Evolutionary conservation across 2,329 filamentous ascomycete species (phyloP).

Genomic region (Fusarium marasasianum): DNA sequence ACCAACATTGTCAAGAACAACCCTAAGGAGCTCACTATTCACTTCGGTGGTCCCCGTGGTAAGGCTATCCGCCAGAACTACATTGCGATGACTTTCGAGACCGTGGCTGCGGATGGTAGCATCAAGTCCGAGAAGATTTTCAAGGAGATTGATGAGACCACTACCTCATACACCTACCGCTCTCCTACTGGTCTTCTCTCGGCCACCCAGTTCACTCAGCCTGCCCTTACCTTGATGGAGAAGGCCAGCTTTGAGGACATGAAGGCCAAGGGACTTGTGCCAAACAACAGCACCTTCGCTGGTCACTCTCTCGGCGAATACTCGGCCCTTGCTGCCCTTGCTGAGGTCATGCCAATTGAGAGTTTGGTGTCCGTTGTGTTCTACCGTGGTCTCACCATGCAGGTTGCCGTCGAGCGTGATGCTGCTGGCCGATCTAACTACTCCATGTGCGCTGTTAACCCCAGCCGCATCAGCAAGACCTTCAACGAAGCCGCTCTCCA

Average conservation of each 20-base stretch:
- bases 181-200: conserved; percentile 95
- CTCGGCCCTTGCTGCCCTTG: conserved; percentile 92
- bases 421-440: conserved; percentile 94
- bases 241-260: conserved; percentile 99
- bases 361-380: conserved; percentile 98
- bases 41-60: conserved; percentile 95
- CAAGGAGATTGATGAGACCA: conserved; percentile 94
- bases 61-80: conserved; percentile 99
- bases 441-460: conserved; percentile 99
- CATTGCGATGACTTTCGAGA: conserved; percentile 99
- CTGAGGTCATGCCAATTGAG: conserved; percentile 99
- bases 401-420: conserved; percentile 97
- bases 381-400: conserved; percentile 99
- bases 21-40: conserved; percentile 96
- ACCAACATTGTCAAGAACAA: conserved; percentile 99
- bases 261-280: conserved; percentile 95
- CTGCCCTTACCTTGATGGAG: conserved; percentile 97
- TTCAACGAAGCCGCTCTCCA: conserved; percentile 98
- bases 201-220: conserved; percentile 98
- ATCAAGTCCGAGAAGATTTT: conserved; percentile 99
- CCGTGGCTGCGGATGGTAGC: conserved; percentile 88
- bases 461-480: conserved; percentile 96
- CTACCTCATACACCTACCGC: conserved; percentile 94
- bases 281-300: conserved; percentile 95
- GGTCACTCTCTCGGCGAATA: conserved; percentile 99